Evolutionary conservation across 495 filamentous ascomycete genomes (phyloP).

Genomic region (Sporormia fimetaria): DNA sequence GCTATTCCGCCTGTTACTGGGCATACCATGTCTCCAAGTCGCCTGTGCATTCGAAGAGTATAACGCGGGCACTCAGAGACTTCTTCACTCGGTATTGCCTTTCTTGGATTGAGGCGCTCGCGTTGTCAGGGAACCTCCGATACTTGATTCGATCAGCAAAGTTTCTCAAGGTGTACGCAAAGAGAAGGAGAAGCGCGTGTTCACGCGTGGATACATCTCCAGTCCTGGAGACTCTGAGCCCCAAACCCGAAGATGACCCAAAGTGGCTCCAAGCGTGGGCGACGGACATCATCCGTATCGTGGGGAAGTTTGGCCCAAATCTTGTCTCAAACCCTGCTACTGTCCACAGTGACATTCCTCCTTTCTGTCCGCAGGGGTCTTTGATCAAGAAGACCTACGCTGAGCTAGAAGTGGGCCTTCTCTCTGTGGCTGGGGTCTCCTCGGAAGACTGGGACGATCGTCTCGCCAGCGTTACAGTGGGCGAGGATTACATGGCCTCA

Average conservation of each 20-base stretch:
- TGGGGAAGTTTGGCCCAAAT: conserved; percentile 7
- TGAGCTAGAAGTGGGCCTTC: neutral
- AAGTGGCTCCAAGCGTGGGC: conserved; percentile 9
- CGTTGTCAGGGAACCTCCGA: conserved; percentile 3
- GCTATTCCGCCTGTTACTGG: no score
- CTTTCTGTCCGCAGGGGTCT: conserved; percentile 5
- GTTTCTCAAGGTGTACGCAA: conserved; percentile 2
- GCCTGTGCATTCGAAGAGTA: no score
- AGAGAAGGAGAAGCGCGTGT: neutral
- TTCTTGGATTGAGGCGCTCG: conserved; percentile 5
- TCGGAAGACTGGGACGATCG: conserved; percentile 25
- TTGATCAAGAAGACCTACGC: conserved; percentile 1
- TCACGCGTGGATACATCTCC: neutral
- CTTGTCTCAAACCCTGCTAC: conserved; percentile 1
- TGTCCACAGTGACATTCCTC: conserved; percentile 5
- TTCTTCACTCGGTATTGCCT: conserved; percentile 4
- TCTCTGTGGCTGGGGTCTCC: conserved; percentile 16
- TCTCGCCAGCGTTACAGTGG: conserved; percentile 21
- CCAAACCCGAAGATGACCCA: conserved; percentile 5
- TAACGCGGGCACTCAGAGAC: neutral
- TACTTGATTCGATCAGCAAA: conserved; percentile 6
- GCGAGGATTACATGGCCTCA: conserved; percentile 1
- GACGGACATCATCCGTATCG: conserved; percentile 6
- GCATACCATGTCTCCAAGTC: no score
- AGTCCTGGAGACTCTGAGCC: conserved; percentile 1